A percentile compares a stretch with the other conserved stretches of the same genome.
Conservation (phyloP, 495 filamentous ascomycete genomes). For the Penicillium robsamsonii region DNA sequence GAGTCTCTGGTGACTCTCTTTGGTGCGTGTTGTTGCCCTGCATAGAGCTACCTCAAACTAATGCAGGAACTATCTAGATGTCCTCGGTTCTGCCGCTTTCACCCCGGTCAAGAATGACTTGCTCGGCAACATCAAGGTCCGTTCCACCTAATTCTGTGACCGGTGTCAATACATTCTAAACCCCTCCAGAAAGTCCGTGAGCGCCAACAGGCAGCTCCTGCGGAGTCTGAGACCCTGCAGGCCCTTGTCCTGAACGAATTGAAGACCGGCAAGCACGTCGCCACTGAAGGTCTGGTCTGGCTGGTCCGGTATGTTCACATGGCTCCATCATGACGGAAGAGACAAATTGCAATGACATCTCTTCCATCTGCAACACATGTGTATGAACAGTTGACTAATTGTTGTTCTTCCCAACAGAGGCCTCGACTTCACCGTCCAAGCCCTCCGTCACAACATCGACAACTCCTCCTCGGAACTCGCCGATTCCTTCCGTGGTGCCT, state of each 20-base stretch:
- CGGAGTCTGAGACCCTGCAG: conserved; percentile 76
- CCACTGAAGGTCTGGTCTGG: conserved; percentile 89
- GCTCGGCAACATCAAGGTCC: conserved; percentile 85
- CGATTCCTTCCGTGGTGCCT: conserved; percentile 81
- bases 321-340: conserved; percentile 7
- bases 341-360: background rate
- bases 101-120: conserved; percentile 86
- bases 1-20: conserved; percentile 84
- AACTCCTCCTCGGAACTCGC: conserved; percentile 70
- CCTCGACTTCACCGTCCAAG: conserved; percentile 85
- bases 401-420: conserved; percentile 54
- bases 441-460: conserved; percentile 72
- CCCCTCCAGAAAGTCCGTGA: conserved; percentile 79
- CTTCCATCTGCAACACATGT: background rate
- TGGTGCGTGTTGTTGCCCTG: conserved; percentile 51
- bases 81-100: conserved; percentile 80
- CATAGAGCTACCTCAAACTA: conserved; percentile 7
- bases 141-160: conserved; percentile 17
- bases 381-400: conserved; percentile 7
- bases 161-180: conserved; percentile 14
- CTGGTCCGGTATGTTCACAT: conserved; percentile 67
- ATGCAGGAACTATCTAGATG: conserved; percentile 51
- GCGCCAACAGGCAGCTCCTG: conserved; percentile 72
- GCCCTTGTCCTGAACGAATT: conserved; percentile 80
- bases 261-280: conserved; percentile 78